Conservation (phyloP, 192 early-diverging fungal genomes). For the Backusella psychrophila region DNA sequence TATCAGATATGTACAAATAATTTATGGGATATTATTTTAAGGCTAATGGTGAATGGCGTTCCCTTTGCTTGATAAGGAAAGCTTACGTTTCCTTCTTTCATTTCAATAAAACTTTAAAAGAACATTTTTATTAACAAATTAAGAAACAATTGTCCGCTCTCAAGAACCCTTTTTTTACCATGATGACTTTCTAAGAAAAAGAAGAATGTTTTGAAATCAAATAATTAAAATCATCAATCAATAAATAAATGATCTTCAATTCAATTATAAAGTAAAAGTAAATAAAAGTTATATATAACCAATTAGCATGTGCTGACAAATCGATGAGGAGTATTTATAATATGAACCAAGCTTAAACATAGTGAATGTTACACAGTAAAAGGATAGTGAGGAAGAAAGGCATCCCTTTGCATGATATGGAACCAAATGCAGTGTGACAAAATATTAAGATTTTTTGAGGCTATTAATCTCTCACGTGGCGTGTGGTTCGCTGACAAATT, state of each 20-base stretch:
- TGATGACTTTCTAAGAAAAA: background rate
- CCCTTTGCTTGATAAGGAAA: background rate
- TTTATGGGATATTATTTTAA: background rate
- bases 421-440: background rate
- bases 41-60: background rate
- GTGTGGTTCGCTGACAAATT: slow-evolving; percentile 1
- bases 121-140: background rate
- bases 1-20: background rate
- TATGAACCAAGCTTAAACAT: background rate
- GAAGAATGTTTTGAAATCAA: background rate
- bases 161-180: background rate
- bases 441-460: background rate
- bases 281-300: background rate
- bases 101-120: background rate
- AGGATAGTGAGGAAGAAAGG: background rate
- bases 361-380: background rate
- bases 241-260: background rate
- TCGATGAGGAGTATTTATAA: background rate
- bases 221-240: background rate
- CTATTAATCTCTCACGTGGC: slow-evolving; percentile 2
- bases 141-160: background rate
- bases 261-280: background rate
- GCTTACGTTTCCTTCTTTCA: background rate
- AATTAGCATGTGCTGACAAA: slow-evolving; percentile 7
- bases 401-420: background rate